Percentiles rank a stretch among this genome's conserved stretches.
These are phyloP conservation scores for Arthrobotrys iridis DNA, from an alignment of 2,329 filamentous ascomycete species.

Conservation along the genomic window DNA sequence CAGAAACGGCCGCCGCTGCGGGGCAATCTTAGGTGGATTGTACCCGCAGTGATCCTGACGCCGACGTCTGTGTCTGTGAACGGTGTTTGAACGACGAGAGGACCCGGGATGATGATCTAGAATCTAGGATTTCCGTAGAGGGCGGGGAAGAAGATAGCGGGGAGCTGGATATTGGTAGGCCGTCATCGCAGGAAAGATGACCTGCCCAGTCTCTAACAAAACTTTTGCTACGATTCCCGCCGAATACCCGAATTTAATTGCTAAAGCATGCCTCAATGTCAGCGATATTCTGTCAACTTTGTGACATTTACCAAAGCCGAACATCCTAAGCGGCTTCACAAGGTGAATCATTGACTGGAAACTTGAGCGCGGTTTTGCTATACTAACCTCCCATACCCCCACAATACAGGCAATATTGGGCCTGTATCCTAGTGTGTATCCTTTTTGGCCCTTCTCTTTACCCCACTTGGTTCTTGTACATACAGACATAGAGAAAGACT, in stretches of 20 bases:
- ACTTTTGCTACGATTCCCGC: neutral
- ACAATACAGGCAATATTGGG: conserved; percentile 12
- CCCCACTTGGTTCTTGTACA: conserved; percentile 15
- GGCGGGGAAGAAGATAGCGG: neutral
- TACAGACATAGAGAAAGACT: conserved; percentile 31
- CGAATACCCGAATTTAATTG: neutral
- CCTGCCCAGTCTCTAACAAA: neutral
- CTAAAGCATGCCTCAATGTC: neutral
- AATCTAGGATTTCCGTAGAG: conserved; percentile 1
- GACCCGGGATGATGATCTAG: neutral
- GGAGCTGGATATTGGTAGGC: neutral
- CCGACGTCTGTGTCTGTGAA: conserved; percentile 25
- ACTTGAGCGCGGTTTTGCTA: neutral
- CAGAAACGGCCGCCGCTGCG: neutral
- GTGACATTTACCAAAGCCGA: neutral
- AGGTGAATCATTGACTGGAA: neutral
- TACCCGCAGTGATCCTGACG: conserved; percentile 21
- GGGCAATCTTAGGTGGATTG: conserved; percentile 47
- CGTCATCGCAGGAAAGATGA: conserved; percentile 2
- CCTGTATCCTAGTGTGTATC: conserved; percentile 24
- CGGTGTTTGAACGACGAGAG: conserved; percentile 20
- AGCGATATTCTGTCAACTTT: neutral
- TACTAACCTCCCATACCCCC: neutral
- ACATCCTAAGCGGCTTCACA: neutral
- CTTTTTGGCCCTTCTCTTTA: conserved; percentile 2